Evolutionary conservation across 805 yeast genomes (phyloP).

Genomic region (Ogataea parapolymorpha): DNA sequence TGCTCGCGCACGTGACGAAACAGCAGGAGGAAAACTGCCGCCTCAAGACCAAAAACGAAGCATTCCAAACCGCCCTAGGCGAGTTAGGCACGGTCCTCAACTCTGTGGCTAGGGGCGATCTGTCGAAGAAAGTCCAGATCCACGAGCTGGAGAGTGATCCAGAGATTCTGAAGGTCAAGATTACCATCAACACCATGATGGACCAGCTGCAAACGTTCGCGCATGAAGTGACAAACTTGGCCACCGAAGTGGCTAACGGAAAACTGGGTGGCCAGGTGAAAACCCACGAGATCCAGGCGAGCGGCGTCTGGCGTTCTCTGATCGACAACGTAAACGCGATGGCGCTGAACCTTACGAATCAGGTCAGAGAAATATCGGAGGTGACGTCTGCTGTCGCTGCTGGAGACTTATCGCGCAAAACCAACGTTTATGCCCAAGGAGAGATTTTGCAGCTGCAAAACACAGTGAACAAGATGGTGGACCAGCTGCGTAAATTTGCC

Average conservation of each 20-base stretch:
- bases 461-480: constrained; percentile 87
- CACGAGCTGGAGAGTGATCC: constrained; percentile 73
- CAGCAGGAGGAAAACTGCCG: constrained; percentile 17
- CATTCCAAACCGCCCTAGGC: constrained; percentile 65
- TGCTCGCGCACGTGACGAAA: constrained; percentile 12
- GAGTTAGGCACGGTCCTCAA: constrained; percentile 86
- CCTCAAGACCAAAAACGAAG: constrained; percentile 52
- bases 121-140: constrained; percentile 74
- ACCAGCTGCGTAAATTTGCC: constrained; percentile 77
- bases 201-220: constrained; percentile 81
- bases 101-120: constrained; percentile 86
- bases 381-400: constrained; percentile 86
- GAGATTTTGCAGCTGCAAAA: constrained; percentile 81
- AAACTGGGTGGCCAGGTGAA: constrained; percentile 88
- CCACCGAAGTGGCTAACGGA: constrained; percentile 89
- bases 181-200: constrained; percentile 85
- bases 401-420: constrained; percentile 79
- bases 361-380: constrained; percentile 84
- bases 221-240: constrained; percentile 76
- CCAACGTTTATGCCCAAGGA: constrained; percentile 89
- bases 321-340: constrained; percentile 83
- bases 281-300: constrained; percentile 62
- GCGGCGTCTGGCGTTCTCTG: constrained; percentile 83
- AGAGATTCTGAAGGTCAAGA: constrained; percentile 73
- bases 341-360: constrained; percentile 85